A percentile compares a stretch with the other conserved stretches of the same genome.
Evolutionary conservation across 495 filamentous ascomycete species (phyloP).

Genomic region (Parathielavia hyrcaniae): DNA sequence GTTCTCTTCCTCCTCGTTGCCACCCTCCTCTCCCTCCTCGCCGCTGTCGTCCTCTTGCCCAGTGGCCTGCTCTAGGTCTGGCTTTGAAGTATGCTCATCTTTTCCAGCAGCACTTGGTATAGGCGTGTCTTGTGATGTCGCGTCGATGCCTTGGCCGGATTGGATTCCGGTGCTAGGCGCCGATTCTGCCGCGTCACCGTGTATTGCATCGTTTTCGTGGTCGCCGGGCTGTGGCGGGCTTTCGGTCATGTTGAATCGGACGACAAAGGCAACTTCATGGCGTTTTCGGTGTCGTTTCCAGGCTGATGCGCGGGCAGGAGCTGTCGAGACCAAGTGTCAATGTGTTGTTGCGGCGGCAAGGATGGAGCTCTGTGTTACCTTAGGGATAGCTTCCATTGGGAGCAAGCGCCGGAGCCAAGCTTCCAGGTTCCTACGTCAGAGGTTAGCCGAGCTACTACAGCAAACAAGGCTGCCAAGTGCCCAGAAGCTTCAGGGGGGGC

Average conservation of each 20-base stretch:
- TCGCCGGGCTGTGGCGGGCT: slow-evolving; percentile 39
- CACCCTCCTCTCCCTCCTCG: slow-evolving; percentile 13
- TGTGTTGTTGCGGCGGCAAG: slow-evolving; percentile 14
- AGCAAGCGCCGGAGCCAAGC: slow-evolving; percentile 5
- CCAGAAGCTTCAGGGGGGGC: slow-evolving; percentile 14
- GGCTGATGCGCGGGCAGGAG: background rate
- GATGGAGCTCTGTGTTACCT: too few species aligned
- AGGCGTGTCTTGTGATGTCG: slow-evolving; percentile 3
- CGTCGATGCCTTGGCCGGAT: slow-evolving; percentile 12
- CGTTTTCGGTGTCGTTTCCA: slow-evolving; percentile 12
- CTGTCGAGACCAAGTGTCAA: background rate
- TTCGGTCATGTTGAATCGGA: slow-evolving; percentile 41
- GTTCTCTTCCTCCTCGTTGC: slow-evolving; percentile 20
- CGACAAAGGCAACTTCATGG: slow-evolving; percentile 26
- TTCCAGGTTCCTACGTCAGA: slow-evolving; percentile 27
- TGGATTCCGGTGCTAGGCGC: slow-evolving; percentile 9
- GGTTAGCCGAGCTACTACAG: background rate
- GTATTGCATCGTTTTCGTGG: slow-evolving; percentile 13
- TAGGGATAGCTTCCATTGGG: slow-evolving; percentile 12
- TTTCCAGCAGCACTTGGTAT: slow-evolving; percentile 4
- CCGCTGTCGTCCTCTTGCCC: slow-evolving; percentile 6
- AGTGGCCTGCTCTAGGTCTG: background rate
- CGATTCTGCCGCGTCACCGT: slow-evolving; percentile 9
- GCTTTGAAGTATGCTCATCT: slow-evolving; percentile 9
- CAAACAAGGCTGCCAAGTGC: background rate